Evolutionary conservation across 2,329 filamentous ascomycete genomes (phyloP).

Genomic region (Fusarium citri): DNA sequence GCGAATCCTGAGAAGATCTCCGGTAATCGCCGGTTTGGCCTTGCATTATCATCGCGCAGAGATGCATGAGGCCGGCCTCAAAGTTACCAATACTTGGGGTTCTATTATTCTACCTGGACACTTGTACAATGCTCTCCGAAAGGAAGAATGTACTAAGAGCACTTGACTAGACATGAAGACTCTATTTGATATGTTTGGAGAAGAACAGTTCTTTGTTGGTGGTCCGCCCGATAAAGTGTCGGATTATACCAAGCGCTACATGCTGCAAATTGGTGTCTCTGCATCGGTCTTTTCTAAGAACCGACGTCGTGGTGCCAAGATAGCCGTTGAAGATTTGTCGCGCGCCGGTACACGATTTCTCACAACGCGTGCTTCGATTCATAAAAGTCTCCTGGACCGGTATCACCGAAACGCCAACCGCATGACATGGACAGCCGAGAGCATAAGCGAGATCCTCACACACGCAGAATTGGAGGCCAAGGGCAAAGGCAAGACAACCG

Average conservation of each 20-base stretch:
- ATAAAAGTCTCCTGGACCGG: background rate
- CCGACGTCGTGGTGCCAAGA: background rate
- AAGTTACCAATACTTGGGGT: background rate
- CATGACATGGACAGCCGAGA: background rate
- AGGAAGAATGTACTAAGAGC: no score
- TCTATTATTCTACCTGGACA: background rate
- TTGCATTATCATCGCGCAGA: background rate
- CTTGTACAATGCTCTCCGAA: background rate
- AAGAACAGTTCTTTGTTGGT: background rate
- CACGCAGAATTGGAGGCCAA: background rate
- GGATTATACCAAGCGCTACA: background rate
- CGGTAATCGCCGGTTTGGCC: background rate
- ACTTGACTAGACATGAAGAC: background rate
- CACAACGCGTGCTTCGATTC: background rate
- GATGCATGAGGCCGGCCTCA: background rate
- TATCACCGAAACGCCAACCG: background rate
- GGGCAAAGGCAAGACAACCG: background rate
- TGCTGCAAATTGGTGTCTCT: background rate
- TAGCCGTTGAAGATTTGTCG: background rate
- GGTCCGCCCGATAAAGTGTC: background rate
- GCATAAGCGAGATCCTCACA: background rate
- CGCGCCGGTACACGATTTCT: background rate
- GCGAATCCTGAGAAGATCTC: background rate
- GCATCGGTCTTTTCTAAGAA: background rate
- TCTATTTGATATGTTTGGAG: background rate